Conservation (phyloP, 2,329 filamentous ascomycete genomes). For the Sarocladiaceae sp. region DNA sequence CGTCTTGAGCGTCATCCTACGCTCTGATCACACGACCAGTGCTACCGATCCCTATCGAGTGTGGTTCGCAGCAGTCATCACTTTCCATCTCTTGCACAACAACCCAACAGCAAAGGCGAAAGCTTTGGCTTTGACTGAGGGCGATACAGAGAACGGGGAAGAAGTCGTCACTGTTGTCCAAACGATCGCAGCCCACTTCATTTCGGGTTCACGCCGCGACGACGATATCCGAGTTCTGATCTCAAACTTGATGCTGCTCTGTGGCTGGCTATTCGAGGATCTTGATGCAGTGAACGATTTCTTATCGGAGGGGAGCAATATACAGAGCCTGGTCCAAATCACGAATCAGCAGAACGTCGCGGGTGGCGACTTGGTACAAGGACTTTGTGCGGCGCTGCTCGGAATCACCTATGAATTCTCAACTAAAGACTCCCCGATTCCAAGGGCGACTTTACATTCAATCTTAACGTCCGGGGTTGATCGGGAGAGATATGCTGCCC, state of each 20-base stretch:
- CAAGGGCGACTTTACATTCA: constrained; percentile 72
- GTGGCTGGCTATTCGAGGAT: constrained; percentile 88
- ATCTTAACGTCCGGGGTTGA: constrained; percentile 72
- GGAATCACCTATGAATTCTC: constrained; percentile 95
- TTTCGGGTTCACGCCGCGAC: constrained; percentile 66
- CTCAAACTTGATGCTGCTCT: constrained; percentile 83
- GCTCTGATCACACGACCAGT: constrained; percentile 53
- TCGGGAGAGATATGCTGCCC: constrained; percentile 80
- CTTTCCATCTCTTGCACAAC: constrained; percentile 80
- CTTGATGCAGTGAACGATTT: constrained; percentile 89
- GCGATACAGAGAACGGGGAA: constrained; percentile 81
- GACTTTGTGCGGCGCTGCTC: constrained; percentile 76
- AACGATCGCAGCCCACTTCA: constrained; percentile 77
- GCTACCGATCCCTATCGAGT: constrained; percentile 74
- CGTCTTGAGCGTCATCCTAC: constrained; percentile 75
- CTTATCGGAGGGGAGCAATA: constrained; percentile 80
- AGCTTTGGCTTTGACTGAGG: constrained; percentile 79
- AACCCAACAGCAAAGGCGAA: constrained; percentile 71
- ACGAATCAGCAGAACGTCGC: constrained; percentile 52
- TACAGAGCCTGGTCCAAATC: constrained; percentile 77
- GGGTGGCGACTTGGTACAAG: constrained; percentile 65
- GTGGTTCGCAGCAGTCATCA: constrained; percentile 84
- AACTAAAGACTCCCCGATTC: constrained; percentile 89
- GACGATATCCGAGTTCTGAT: constrained; percentile 75
- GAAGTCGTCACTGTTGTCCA: constrained; percentile 95